phyloP scores from a whole-genome alignment of 148 eudicot genomes.

The Rhododendron henanense region DNA sequence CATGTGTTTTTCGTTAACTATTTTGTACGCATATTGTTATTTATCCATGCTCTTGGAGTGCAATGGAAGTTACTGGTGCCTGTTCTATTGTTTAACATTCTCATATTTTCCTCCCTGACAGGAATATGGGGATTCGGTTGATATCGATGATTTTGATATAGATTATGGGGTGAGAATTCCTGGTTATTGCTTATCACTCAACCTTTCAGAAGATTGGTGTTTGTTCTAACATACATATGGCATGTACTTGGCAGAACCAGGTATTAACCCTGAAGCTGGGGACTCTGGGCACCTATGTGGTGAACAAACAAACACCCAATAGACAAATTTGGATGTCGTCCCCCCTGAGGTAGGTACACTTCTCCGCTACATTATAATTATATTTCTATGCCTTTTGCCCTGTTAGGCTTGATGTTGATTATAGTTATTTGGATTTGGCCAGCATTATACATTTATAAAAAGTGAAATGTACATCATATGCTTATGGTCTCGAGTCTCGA shows the following conservation, averaged over 20 bases:
- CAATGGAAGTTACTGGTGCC: not conserved
- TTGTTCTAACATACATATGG: not conserved
- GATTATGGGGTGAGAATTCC: constrained; percentile 82
- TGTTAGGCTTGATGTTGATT: not conserved
- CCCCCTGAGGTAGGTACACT: constrained; percentile 68
- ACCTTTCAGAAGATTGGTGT: not conserved
- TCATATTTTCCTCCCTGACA: constrained; percentile 20
- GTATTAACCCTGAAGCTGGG: constrained; percentile 92
- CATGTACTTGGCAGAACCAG: constrained; percentile 53
- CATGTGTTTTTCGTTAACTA: not conserved
- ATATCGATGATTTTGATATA: constrained; percentile 85
- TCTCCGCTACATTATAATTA: not conserved
- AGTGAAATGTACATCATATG: not conserved
- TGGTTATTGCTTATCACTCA: not conserved
- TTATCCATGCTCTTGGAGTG: not conserved
- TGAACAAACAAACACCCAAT: constrained; percentile 96
- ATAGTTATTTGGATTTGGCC: not conserved
- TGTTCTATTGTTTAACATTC: not conserved
- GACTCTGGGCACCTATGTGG: constrained; percentile 71
- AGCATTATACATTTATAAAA: not conserved
- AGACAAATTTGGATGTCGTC: constrained; percentile 96
- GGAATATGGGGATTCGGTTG: constrained; percentile 81
- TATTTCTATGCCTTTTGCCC: not conserved
- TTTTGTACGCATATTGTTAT: not conserved
- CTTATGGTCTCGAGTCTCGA: not conserved